Percentiles rank a stretch among this genome's conserved stretches.
These are phyloP conservation scores for Neopestalotiopsis clavispora DNA, from an alignment of 2,329 filamentous ascomycete species.

Conservation along the genomic window DNA sequence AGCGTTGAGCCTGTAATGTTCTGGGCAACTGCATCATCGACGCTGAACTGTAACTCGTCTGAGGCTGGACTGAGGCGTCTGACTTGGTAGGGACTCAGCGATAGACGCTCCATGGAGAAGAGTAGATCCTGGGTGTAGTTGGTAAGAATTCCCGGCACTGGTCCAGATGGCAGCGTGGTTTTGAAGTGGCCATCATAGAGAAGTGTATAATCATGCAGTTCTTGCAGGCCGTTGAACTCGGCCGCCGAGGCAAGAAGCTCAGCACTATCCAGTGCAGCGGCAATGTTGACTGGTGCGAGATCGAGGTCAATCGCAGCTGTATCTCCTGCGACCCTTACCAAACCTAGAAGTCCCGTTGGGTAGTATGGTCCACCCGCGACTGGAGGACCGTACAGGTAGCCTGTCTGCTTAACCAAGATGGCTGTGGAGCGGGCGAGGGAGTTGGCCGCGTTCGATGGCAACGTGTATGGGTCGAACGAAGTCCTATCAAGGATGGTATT, in stretches of 20 bases:
- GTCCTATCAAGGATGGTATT: not conserved
- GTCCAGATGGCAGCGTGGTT: slow-evolving; percentile 39
- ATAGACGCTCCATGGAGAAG: slow-evolving; percentile 54
- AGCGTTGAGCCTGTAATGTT: slow-evolving; percentile 39
- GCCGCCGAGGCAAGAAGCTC: not conserved
- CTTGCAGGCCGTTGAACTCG: not conserved
- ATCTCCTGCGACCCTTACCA: not conserved
- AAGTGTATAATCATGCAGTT: slow-evolving; percentile 42
- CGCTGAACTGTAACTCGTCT: slow-evolving; percentile 41
- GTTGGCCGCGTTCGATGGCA: not conserved
- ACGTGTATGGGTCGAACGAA: not conserved
- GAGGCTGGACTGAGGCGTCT: slow-evolving; percentile 34
- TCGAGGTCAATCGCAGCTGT: not conserved
- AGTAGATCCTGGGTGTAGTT: slow-evolving; percentile 52
- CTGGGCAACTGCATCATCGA: slow-evolving; percentile 35
- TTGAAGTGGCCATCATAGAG: slow-evolving; percentile 49
- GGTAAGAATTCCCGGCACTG: slow-evolving; percentile 40
- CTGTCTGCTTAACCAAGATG: not conserved
- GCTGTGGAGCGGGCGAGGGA: not conserved
- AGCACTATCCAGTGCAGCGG: not conserved
- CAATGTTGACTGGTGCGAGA: not conserved
- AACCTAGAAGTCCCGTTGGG: not conserved
- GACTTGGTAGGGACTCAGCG: slow-evolving; percentile 44
- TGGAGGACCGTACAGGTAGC: not conserved
- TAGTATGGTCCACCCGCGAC: slow-evolving; percentile 5